Conservation (phyloP, 2,329 filamentous ascomycete genomes). For the Berkeleyomyces rouxiae region DNA sequence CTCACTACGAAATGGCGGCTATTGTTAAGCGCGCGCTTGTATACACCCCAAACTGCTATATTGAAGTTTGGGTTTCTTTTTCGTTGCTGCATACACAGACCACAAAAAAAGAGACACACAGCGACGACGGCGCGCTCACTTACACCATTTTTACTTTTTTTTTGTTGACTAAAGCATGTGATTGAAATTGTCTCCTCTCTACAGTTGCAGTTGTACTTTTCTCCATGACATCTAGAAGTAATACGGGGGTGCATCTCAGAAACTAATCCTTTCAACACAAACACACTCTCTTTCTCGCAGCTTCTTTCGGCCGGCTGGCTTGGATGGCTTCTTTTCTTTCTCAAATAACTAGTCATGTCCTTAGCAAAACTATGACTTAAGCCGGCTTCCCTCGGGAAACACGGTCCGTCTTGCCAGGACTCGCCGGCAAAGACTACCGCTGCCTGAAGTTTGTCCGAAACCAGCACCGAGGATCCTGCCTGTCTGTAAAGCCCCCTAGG, state of each 20-base stretch:
- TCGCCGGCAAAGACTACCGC: neutral
- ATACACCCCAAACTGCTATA: neutral
- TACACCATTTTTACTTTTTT: neutral
- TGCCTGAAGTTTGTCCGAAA: neutral
- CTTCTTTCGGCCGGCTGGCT: neutral
- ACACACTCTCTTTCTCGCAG: neutral
- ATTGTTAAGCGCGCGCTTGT: neutral
- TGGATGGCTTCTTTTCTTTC: neutral
- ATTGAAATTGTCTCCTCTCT: neutral
- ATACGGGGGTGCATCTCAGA: neutral
- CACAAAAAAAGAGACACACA: neutral
- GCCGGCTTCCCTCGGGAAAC: slow-evolving; percentile 2
- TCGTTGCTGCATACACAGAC: neutral
- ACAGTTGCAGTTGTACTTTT: neutral
- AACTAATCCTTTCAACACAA: too few species aligned
- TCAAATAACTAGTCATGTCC: neutral
- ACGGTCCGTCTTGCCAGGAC: neutral
- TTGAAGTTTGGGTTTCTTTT: neutral
- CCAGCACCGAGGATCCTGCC: neutral
- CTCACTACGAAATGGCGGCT: neutral
- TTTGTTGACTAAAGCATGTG: neutral
- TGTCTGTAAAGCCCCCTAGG: neutral
- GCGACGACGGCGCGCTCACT: neutral
- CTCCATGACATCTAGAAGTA: neutral
- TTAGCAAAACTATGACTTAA: neutral